Percentiles rank a stretch among this genome's conserved stretches.
Conservation (phyloP, 257 asterid genomes). For the Nicotiana sylvestris region DNA sequence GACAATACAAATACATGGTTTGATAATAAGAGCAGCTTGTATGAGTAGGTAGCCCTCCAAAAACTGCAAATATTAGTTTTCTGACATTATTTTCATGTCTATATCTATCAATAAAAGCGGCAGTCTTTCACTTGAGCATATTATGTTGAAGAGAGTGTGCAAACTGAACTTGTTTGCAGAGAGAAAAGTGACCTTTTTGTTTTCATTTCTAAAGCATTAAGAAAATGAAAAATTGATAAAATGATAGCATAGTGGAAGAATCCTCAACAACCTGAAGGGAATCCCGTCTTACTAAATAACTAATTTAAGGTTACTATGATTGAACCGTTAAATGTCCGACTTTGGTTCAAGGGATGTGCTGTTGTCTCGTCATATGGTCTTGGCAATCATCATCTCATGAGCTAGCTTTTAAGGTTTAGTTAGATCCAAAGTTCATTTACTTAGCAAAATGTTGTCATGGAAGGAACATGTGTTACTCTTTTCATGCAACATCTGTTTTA, state of each 20-base stretch:
- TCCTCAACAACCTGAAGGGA: neutral
- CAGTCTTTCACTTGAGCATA: neutral
- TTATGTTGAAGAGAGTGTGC: neutral
- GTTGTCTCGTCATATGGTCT: neutral
- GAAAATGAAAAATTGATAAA: neutral
- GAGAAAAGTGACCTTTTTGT: neutral
- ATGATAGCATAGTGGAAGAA: neutral
- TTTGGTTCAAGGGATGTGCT: neutral
- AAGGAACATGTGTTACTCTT: neutral
- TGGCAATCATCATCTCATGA: neutral
- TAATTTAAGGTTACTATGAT: neutral
- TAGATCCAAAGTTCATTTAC: neutral
- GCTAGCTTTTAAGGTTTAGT: neutral
- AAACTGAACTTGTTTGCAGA: neutral
- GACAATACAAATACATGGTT: neutral
- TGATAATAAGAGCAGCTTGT: neutral
- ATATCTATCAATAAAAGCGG: neutral
- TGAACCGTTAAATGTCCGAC: neutral
- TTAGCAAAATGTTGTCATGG: no score
- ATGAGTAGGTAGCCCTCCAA: neutral
- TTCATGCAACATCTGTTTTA: no score
- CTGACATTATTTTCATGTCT: neutral
- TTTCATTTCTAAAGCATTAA: slow-evolving; percentile 1
- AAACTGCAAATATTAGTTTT: neutral
- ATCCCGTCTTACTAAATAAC: neutral